Evolutionary conservation across 805 yeast species (phyloP), one percentile per base, ranked within the genome.

Genomic region (Sungouiella blattae): DNA sequence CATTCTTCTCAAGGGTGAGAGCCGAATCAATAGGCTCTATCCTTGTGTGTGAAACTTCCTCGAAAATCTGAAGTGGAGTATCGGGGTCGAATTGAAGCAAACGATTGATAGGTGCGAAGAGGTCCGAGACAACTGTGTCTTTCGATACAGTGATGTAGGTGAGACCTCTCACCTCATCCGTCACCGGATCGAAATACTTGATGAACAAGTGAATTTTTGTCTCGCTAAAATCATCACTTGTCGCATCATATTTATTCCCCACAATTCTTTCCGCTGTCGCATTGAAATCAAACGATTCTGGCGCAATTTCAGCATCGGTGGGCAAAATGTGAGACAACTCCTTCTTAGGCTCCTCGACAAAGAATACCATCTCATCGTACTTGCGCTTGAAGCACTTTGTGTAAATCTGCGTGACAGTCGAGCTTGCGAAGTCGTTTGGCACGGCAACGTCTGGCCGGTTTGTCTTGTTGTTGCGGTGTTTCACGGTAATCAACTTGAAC

Each of bases 391-490:
- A 71, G 39, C 62, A 61, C 38, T 64, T 66, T 18, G 64, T 65
- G 30, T 74, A 72, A 2, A 80, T 67, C 27, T 74, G 74, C 24
- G 73, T 80, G 14, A 85, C 62, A 0, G 79, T 65, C 7, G 61
- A 31, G 11, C 65, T 60, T 24, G 57, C 52, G 15, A 50, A 35
- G 33, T 48, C 58, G 31, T 40, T 52, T 26, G 54, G 50, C n/a
- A 64, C 53, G 32, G 44, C 53, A 8, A 44, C 40, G 39, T 76
- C 80, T 1, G 87, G 75, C 46, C 96, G 71, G 32, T 75, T 60
- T 0, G 96, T 84, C 41, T 72, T 75, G 55, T 87, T 86, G 44
- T 80, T 76, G 32, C 96, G 71, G 47, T 74, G 77, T 11, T 73
- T 75, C 63, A 86, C 69, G 15, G 73, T 61, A 80, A 93, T 78